These are phyloP conservation scores for Mucor irregularis DNA, from an alignment of 371 early-diverging fungal species.

Conservation along the genomic window DNA sequence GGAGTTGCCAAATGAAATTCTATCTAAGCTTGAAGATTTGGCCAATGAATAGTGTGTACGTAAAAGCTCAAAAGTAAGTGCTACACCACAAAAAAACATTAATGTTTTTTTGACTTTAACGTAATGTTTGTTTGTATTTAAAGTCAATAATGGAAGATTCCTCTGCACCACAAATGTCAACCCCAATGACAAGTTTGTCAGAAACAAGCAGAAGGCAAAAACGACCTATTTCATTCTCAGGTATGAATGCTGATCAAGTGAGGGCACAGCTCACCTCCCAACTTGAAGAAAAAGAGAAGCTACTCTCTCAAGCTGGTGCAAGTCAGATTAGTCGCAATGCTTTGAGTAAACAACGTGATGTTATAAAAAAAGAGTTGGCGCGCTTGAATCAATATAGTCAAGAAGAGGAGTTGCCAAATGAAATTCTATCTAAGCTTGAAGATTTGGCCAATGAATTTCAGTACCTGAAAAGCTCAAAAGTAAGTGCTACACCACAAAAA, in stretches of 20 bases:
- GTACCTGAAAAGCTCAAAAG: constrained; percentile 14
- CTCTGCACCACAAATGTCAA: not conserved
- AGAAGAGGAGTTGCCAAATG: constrained; percentile 14
- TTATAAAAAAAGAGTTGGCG: constrained; percentile 8
- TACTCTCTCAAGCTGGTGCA: constrained; percentile 5
- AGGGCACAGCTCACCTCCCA: constrained; percentile 18
- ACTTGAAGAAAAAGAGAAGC: constrained; percentile 16
- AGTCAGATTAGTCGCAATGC: constrained; percentile 25
- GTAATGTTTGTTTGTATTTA: not conserved
- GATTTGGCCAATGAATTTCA: constrained; percentile 23
- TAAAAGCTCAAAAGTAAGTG: constrained; percentile 13
- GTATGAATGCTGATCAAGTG: constrained; percentile 23
- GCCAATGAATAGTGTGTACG: constrained; percentile 19
- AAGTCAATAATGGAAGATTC: constrained; percentile 4
- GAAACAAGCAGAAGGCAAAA: constrained; percentile 8
- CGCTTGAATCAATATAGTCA: constrained; percentile 10
- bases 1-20: constrained; percentile 12
- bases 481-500: not conserved
- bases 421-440: constrained; percentile 19
- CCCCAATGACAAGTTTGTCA: constrained; percentile 5
- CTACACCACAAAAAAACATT: not conserved
- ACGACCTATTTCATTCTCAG: constrained; percentile 21
- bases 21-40: constrained; percentile 18
- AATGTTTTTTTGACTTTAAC: not conserved
- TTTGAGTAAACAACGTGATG: constrained; percentile 16